Evolutionary conservation across 2,329 filamentous ascomycete genomes (phyloP).

Genomic region (Colletotrichum falcatum): DNA sequence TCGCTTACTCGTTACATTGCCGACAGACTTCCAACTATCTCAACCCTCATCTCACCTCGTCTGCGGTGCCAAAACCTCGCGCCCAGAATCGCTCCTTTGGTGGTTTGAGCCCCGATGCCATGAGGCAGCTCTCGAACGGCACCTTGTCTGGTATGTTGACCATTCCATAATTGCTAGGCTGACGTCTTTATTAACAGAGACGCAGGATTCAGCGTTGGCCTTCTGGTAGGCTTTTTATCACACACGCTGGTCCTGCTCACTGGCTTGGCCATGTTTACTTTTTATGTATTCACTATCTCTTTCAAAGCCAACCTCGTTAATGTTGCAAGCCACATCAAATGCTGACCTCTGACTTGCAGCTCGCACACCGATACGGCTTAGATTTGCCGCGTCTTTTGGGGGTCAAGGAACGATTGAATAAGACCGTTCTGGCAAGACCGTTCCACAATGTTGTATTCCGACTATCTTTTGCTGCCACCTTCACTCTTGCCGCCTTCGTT

Average conservation of each 20-base stretch:
- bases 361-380: conserved; percentile 50
- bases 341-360: conserved; percentile 41
- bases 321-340: not conserved
- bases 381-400: conserved; percentile 48
- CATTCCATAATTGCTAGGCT: no score
- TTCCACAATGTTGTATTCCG: conserved; percentile 38
- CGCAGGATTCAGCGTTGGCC: conserved; percentile 71
- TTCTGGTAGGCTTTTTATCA: conserved; percentile 78
- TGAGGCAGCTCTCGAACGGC: conserved; percentile 38
- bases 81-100: conserved; percentile 5
- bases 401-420: conserved; percentile 49
- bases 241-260: conserved; percentile 75
- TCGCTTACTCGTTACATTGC: conserved; percentile 16
- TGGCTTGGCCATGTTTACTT: conserved; percentile 71
- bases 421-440: conserved; percentile 31
- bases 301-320: not conserved
- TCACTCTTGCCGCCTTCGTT: conserved; percentile 70
- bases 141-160: conserved; percentile 27
- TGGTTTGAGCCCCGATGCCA: conserved; percentile 25
- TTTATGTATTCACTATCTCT: conserved; percentile 64
- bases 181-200: not conserved
- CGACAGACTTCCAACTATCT: conserved; percentile 12
- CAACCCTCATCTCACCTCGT: conserved; percentile 2
- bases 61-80: not conserved
- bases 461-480: conserved; percentile 75